Evolutionary conservation across 768 basidiomycete genomes (phyloP).

Genomic region (Boletus tomentosulus): DNA sequence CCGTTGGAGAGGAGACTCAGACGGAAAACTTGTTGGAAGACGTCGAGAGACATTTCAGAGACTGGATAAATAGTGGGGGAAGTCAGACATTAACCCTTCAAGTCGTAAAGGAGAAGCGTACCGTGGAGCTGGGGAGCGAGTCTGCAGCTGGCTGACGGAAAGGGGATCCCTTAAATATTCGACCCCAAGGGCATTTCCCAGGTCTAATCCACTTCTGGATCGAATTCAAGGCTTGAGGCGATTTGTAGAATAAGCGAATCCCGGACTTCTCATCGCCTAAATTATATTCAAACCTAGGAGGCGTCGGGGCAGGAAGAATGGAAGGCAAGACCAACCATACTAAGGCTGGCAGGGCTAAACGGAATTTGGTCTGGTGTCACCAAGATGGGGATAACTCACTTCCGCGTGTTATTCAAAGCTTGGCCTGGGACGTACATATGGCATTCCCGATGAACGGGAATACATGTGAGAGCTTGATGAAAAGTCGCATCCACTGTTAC

Average conservation of each 20-base stretch:
- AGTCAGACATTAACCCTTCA: not conserved
- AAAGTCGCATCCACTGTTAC: no score
- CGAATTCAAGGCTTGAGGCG: not conserved
- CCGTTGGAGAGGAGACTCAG: constrained; percentile 1
- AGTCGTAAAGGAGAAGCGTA: not conserved
- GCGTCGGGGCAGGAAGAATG: not conserved
- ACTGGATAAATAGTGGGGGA: not conserved
- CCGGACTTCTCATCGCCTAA: not conserved
- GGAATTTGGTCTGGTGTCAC: no score
- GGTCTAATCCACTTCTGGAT: not conserved
- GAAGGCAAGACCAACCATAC: not conserved
- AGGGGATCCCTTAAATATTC: not conserved
- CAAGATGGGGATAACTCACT: no score
- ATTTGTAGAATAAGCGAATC: not conserved
- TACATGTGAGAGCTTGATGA: no score
- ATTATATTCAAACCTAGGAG: not conserved
- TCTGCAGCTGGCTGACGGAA: not conserved
- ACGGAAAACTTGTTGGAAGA: constrained; percentile 6
- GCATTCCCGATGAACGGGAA: no score
- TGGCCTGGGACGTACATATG: no score
- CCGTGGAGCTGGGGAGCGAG: not conserved
- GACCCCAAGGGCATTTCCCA: not conserved
- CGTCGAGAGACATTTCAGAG: not conserved
- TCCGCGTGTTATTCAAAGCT: no score
- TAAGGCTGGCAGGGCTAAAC: no score